Evolutionary conservation across 257 asterid species (phyloP).

Genomic region (Leptodermis oblonga): DNA sequence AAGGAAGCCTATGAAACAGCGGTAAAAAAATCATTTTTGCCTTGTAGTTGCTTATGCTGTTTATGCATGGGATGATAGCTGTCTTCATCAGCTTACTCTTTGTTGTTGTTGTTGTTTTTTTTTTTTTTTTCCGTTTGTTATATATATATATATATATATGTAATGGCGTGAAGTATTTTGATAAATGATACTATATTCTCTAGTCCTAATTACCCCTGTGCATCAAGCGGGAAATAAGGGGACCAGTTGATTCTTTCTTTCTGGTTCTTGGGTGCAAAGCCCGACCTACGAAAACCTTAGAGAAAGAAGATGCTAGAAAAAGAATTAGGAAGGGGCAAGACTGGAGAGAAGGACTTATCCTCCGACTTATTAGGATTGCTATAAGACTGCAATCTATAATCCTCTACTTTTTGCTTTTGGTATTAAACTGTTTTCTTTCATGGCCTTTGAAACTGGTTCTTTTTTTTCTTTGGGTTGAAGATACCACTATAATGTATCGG

Average conservation of each 20-base stretch:
- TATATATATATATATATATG: no score
- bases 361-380: not conserved
- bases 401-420: not conserved
- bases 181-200: not conserved
- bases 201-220: not conserved
- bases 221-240: not conserved
- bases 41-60: not conserved
- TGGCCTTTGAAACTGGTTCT: not conserved
- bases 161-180: no score
- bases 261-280: not conserved
- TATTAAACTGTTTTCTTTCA: not conserved
- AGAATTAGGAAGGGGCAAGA: not conserved
- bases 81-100: not conserved
- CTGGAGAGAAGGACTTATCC: not conserved
- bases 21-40: constrained; percentile 16
- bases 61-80: not conserved
- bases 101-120: no score
- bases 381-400: not conserved
- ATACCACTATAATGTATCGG: constrained; percentile 46
- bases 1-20: constrained; percentile 44
- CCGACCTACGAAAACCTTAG: not conserved
- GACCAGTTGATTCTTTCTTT: not conserved
- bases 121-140: no score
- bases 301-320: not conserved
- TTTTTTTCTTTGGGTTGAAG: constrained; percentile 14